Conservation (phyloP, 2,329 filamentous ascomycete species). For the Botryosphaeria dothidea region DNA sequence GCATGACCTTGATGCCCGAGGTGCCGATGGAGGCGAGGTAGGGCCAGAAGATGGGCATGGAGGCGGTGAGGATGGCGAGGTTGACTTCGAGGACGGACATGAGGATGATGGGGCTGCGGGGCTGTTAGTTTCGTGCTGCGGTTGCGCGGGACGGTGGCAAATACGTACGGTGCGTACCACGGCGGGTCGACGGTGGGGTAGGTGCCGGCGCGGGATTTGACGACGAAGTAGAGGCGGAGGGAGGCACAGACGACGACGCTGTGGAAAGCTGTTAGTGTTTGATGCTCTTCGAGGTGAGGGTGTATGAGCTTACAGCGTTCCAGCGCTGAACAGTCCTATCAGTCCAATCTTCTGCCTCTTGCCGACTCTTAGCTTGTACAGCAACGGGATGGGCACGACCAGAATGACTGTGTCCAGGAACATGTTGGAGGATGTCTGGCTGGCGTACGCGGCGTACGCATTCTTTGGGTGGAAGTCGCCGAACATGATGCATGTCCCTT, state of each 20-base stretch:
- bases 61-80: conserved; percentile 25
- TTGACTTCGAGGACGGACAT: conserved; percentile 25
- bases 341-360: conserved; percentile 34
- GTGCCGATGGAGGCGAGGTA: conserved; percentile 13
- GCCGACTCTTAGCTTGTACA: conserved; percentile 31
- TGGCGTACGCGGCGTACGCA: conserved; percentile 33
- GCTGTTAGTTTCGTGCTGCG: not conserved
- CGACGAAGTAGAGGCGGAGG: conserved; percentile 15
- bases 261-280: not conserved
- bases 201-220: conserved; percentile 13
- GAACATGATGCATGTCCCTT: conserved; percentile 36
- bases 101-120: conserved; percentile 20
- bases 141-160: not conserved
- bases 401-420: conserved; percentile 35
- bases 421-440: conserved; percentile 36
- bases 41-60: conserved; percentile 27
- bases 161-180: conserved; percentile 16
- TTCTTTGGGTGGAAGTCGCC: conserved; percentile 32
- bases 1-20: conserved; percentile 10
- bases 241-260: conserved; percentile 16
- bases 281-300: not conserved
- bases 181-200: conserved; percentile 15
- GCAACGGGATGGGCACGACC: conserved; percentile 33
- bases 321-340: conserved; percentile 25
- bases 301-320: not conserved